A percentile compares a stretch with the other conserved stretches of the same genome.
Conservation (phyloP, 345 rosid genomes). For the Excoecaria agallocha region DNA sequence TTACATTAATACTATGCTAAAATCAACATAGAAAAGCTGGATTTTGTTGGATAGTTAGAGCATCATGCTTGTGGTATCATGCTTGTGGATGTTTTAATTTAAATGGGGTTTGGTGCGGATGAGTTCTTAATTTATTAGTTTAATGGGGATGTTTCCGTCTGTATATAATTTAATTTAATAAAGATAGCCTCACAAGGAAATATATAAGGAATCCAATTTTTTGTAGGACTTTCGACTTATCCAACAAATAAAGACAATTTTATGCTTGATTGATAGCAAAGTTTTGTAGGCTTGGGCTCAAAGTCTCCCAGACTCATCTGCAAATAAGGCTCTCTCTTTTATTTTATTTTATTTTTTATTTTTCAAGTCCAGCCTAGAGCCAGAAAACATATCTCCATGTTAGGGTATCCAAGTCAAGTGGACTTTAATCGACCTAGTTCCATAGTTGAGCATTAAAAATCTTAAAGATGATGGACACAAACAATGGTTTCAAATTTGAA, state of each 20-base stretch:
- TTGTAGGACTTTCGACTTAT: neutral
- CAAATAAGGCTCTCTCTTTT: too few relatives aligned
- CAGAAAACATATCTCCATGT: too few relatives aligned
- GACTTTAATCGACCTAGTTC: too few relatives aligned
- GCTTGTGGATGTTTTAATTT: neutral
- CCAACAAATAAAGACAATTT: neutral
- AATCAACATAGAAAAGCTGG: neutral
- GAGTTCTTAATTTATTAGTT: neutral
- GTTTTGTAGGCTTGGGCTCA: neutral
- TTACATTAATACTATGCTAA: neutral
- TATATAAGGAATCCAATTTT: neutral
- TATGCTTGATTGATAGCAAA: neutral
- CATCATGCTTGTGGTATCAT: too few relatives aligned
- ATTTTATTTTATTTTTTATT: too few relatives aligned
- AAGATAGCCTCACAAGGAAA: neutral
- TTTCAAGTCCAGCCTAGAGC: too few relatives aligned
- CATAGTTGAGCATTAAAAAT: too few relatives aligned
- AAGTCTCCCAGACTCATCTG: too few relatives aligned
- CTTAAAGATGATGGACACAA: too few relatives aligned
- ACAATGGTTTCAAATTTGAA: too few relatives aligned
- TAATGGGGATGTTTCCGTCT: neutral
- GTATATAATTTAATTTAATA: neutral
- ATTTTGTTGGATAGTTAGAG: slow-evolving; percentile 14
- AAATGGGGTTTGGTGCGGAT: too few relatives aligned
- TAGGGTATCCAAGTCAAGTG: too few relatives aligned